Percentiles rank a stretch among this genome's conserved stretches.
Evolutionary conservation across 352 stramenopile genomes (phyloP).

Genomic region (Globisporangium irregulare): DNA sequence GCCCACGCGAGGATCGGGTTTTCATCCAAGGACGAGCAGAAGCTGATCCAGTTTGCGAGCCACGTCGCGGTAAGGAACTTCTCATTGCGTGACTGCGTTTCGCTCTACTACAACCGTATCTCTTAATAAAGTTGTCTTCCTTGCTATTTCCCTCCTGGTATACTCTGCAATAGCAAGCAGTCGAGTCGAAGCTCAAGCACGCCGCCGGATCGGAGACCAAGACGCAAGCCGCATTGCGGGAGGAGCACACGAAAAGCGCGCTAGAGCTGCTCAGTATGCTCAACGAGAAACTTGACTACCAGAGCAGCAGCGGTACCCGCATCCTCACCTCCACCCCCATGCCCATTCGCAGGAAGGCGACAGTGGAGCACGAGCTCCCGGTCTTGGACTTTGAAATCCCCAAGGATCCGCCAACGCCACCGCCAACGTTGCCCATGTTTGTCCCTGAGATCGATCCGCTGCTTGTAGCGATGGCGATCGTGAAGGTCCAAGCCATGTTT

Average conservation of each 20-base stretch:
- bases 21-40: conserved; percentile 61
- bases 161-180: conserved; percentile 31
- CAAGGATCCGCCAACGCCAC: not conserved
- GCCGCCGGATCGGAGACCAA: conserved; percentile 24
- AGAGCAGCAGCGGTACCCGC: not conserved
- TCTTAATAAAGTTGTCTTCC: not conserved
- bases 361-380: not conserved
- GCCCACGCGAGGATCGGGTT: conserved; percentile 34
- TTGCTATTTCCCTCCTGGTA: no score
- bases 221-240: conserved; percentile 37
- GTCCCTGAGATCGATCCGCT: conserved; percentile 21
- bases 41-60: conserved; percentile 59
- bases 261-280: conserved; percentile 60
- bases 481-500: conserved; percentile 34
- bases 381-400: conserved; percentile 4
- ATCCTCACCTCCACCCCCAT: not conserved
- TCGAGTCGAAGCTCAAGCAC: conserved; percentile 50
- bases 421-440: not conserved
- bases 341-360: conserved; percentile 5
- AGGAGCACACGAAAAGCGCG: conserved; percentile 43
- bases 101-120: not conserved
- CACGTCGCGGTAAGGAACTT: conserved; percentile 37
- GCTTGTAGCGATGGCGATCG: conserved; percentile 22
- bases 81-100: not conserved
- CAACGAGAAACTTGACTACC: conserved; percentile 38